phyloP scores from a whole-genome alignment of 2,329 filamentous ascomycete species.

The Curvularia sp. region DNA sequence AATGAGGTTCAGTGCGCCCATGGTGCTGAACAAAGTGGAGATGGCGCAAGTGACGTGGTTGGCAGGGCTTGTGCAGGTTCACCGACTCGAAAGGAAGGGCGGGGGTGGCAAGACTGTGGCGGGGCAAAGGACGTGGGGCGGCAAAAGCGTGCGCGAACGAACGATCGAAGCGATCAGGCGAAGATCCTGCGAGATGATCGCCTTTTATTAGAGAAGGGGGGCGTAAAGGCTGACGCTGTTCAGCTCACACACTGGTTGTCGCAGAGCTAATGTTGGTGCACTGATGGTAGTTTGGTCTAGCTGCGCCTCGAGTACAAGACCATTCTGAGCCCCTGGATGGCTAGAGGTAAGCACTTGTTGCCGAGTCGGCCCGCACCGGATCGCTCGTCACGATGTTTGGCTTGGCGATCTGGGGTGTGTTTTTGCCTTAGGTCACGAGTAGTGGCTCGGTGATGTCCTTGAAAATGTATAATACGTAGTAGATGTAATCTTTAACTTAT shows the following conservation, averaged over 20 bases:
- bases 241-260: not conserved
- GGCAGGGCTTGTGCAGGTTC: not conserved
- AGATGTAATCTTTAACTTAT: not conserved
- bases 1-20: slow-evolving; percentile 61
- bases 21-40: slow-evolving; percentile 21
- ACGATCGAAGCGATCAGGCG: not conserved
- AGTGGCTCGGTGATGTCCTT: too few species aligned
- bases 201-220: not conserved
- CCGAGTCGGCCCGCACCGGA: slow-evolving; percentile 18
- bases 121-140: not conserved
- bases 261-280: not conserved
- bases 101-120: not conserved
- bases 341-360: slow-evolving; percentile 15
- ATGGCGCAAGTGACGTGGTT: slow-evolving; percentile 9
- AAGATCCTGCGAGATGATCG: not conserved
- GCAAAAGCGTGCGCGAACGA: not conserved
- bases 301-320: slow-evolving; percentile 15
- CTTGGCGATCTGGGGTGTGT: not conserved
- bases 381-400: not conserved
- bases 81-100: not conserved
- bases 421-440: not conserved
- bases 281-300: not conserved
- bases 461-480: not conserved
- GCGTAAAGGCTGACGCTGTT: not conserved
- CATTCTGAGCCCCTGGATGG: slow-evolving; percentile 23